A percentile compares a stretch with the other conserved stretches of the same genome.
These are phyloP conservation scores for Pythium biforme DNA, from an alignment of 352 stramenopile genomes.

Conservation along the genomic window DNA sequence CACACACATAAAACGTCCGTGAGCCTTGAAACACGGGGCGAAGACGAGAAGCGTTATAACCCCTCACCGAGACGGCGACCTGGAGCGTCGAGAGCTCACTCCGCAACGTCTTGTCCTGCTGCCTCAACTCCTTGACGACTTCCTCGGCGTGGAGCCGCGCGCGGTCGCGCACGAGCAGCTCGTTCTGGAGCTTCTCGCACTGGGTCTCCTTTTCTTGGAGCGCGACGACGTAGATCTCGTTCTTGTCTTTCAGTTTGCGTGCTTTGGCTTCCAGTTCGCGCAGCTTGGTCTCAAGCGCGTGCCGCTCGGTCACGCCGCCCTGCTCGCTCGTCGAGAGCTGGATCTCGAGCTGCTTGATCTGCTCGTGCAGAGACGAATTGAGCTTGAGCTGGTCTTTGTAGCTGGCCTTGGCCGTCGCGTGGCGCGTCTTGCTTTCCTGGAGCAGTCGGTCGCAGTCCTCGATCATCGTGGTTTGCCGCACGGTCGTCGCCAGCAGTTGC, in stretches of 20 bases:
- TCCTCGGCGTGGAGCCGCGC: constrained; percentile 46
- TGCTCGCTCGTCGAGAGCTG: constrained; percentile 31
- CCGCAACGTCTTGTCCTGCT: constrained; percentile 48
- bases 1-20: background rate
- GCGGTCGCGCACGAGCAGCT: constrained; percentile 36
- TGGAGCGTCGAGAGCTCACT: constrained; percentile 57
- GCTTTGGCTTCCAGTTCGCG: constrained; percentile 26
- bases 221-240: constrained; percentile 36
- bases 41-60: background rate
- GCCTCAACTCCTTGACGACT: constrained; percentile 52
- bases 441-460: constrained; percentile 70
- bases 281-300: background rate
- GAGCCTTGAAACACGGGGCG: too few relatives aligned
- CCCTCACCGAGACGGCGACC: constrained; percentile 40
- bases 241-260: constrained; percentile 38
- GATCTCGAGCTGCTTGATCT: constrained; percentile 39
- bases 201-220: constrained; percentile 52
- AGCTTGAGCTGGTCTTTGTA: constrained; percentile 50
- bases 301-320: constrained; percentile 21
- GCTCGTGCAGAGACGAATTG: constrained; percentile 30
- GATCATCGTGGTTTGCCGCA: constrained; percentile 67
- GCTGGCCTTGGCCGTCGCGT: constrained; percentile 30
- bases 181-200: constrained; percentile 41
- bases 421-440: constrained; percentile 40
- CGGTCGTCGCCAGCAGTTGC: constrained; percentile 55